phyloP scores from a whole-genome alignment of 768 basidiomycete species.

The Lactarius hengduanensis region DNA sequence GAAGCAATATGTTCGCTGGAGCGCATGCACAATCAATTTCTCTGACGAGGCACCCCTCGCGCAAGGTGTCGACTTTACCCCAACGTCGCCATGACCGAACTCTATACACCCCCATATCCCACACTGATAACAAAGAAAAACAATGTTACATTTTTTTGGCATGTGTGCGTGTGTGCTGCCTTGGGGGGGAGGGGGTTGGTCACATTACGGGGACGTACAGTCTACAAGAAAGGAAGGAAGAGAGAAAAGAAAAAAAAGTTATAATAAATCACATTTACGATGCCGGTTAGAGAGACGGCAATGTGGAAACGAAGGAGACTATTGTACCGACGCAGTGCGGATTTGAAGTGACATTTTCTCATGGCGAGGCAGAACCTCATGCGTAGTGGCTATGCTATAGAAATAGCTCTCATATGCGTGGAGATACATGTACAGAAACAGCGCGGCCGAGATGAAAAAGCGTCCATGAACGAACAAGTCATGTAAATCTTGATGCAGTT shows the following conservation, averaged over 20 bases:
- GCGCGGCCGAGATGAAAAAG: too few relatives aligned
- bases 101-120: neutral
- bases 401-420: too few relatives aligned
- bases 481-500: too few relatives aligned
- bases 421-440: too few relatives aligned
- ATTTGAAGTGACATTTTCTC: too few relatives aligned
- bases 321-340: too few relatives aligned
- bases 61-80: conserved; percentile 84
- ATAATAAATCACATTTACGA: conserved; percentile 29
- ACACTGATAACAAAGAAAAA: neutral
- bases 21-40: conserved; percentile 91
- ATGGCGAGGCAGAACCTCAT: too few relatives aligned
- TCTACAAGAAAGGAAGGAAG: conserved; percentile 13
- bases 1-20: conserved; percentile 95
- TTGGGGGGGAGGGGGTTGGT: neutral
- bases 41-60: conserved; percentile 86
- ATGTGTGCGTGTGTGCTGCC: conserved; percentile 12
- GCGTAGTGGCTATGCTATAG: too few relatives aligned
- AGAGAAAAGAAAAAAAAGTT: conserved; percentile 4
- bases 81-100: conserved; percentile 34
- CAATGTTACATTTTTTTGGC: conserved; percentile 23
- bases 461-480: too few relatives aligned
- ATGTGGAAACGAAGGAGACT: too few relatives aligned
- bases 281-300: neutral
- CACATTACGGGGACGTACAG: conserved; percentile 25